A percentile compares a stretch with the other conserved stretches of the same genome.
phyloP scores from a whole-genome alignment of 164 flowering plant species.

The Annona cherimola region DNA sequence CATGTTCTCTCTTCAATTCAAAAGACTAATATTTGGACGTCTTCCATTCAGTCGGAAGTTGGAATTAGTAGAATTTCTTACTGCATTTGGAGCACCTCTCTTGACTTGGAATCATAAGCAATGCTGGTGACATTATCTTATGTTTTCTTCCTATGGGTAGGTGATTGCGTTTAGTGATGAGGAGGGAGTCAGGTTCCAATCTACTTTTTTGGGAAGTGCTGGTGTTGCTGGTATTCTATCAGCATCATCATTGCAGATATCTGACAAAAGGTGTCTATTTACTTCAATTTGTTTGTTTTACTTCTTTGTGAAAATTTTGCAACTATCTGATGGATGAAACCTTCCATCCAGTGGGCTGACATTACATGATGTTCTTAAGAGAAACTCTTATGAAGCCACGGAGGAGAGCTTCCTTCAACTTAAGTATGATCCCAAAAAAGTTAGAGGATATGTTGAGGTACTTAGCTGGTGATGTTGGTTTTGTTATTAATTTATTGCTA shows the following conservation, averaged over 20 bases:
- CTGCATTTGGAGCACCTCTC: background rate
- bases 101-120: background rate
- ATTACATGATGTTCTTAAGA: slow-evolving; percentile 67
- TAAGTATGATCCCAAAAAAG: slow-evolving; percentile 69
- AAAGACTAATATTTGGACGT: background rate
- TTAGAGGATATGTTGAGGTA: slow-evolving; percentile 97
- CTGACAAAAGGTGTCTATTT: slow-evolving; percentile 75
- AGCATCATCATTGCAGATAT: slow-evolving; percentile 49
- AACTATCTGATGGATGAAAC: slow-evolving; percentile 19
- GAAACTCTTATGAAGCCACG: slow-evolving; percentile 42
- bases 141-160: slow-evolving; percentile 31
- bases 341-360: slow-evolving; percentile 61
- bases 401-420: slow-evolving; percentile 60
- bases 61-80: background rate
- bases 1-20: background rate
- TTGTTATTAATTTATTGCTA: background rate
- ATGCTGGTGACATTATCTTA: background rate
- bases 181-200: slow-evolving; percentile 94
- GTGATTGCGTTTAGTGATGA: slow-evolving; percentile 98
- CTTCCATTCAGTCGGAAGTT: background rate
- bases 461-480: background rate
- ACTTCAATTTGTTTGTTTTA: background rate
- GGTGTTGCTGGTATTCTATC: slow-evolving; percentile 85
- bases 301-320: background rate
- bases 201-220: slow-evolving; percentile 94